Base-by-base conservation (phyloP, 306 rosid species). In the Mucuna pruriens region DNA sequence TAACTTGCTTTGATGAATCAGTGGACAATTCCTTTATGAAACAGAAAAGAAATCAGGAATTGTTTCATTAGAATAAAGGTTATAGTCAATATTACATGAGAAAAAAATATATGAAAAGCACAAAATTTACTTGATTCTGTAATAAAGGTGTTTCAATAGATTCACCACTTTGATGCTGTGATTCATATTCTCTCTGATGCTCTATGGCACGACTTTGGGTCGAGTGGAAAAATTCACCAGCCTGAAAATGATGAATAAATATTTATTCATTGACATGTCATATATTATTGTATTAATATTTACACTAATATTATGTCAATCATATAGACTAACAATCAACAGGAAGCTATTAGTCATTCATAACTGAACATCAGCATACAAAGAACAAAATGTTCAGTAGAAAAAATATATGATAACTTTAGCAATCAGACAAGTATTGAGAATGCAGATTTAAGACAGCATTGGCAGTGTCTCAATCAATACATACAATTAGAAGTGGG, bases 1-100 rank as follows among this genome's bases (percentile, higher is more conserved):
- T 91, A 81, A 94, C 86, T 69, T 84, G 90, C 88, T 94, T 94
- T 3, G 83, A 85, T 74, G 90, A 84, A 88, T 95, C 97, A 44
- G 71, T 85, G 77, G 85, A 55, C 71, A 77, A 51, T 83, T 95
- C 97, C 97, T 95, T 84, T 74, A 80, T 25, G 2, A 48, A 77
- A 65, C 45, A 87, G 45, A 77, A 63, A 60, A 82, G 79, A 71
- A 55, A 74, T 70, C 61, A 82, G 40, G 15, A 68, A 38, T 29
- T 68, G 16, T 51, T 66, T 77, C 69, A 78, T 36, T 9, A 73
- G 0, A 44, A 44, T 44, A 49, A 71, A 65, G 34, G 68, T 46
- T 57, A 45, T 46, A 19, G 34, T 51, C 60, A 68, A 83, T 58
- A 68, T 66, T 6, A 69, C 48, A 58, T 7, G 58, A 80, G 64